Conservation (phyloP, 2,329 filamentous ascomycete species). For the Colletotrichum eremochloae region DNA sequence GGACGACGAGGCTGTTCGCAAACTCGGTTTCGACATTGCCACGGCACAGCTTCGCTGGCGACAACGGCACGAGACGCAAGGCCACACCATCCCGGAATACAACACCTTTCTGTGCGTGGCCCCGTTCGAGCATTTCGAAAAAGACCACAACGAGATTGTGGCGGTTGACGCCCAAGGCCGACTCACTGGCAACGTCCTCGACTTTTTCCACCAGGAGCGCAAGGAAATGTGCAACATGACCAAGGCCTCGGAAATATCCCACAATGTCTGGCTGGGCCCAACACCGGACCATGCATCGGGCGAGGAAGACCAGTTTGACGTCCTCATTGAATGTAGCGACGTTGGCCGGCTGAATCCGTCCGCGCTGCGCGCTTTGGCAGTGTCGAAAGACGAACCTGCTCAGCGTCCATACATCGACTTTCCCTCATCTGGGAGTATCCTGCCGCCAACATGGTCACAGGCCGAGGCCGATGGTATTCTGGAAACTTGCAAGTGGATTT, state of each 20-base stretch:
- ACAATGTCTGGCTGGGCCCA: constrained; percentile 91
- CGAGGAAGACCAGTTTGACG: constrained; percentile 77
- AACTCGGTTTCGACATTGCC: constrained; percentile 77
- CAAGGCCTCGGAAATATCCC: constrained; percentile 86
- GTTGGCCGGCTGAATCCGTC: constrained; percentile 80
- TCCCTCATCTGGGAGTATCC: constrained; percentile 92
- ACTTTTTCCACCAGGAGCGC: constrained; percentile 91
- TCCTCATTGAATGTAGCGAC: constrained; percentile 92
- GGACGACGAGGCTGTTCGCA: constrained; percentile 70
- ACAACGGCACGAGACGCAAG: constrained; percentile 70
- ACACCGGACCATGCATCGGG: constrained; percentile 78
- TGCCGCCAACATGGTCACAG: constrained; percentile 86
- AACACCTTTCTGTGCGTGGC: constrained; percentile 84
- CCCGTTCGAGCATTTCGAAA: constrained; percentile 79
- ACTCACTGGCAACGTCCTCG: constrained; percentile 82
- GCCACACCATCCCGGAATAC: constrained; percentile 72
- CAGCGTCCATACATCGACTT: constrained; percentile 75
- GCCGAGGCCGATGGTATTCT: constrained; percentile 86
- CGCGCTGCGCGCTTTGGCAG: constrained; percentile 73
- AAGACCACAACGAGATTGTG: constrained; percentile 77
- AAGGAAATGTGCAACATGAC: constrained; percentile 96
- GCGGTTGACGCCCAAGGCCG: constrained; percentile 79
- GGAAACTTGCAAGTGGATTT: constrained; percentile 91
- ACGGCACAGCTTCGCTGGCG: constrained; percentile 83
- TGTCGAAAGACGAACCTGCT: constrained; percentile 59